These are phyloP conservation scores for Epichloe sylvatica DNA, from an alignment of 2,329 filamentous ascomycete species.

Conservation along the genomic window DNA sequence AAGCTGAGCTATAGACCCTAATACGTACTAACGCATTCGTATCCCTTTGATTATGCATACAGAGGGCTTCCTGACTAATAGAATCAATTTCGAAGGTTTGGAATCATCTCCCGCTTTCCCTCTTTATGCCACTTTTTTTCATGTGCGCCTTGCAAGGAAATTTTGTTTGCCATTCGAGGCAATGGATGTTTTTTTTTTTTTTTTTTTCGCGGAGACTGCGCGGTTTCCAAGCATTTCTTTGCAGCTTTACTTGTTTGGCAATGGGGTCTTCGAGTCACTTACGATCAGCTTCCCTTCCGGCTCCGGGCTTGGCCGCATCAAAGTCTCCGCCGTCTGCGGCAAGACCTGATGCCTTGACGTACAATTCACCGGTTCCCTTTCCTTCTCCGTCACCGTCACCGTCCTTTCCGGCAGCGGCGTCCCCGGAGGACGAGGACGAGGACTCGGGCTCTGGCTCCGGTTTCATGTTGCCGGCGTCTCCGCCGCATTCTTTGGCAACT, in stretches of 20 bases:
- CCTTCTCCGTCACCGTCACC: slow-evolving; percentile 9
- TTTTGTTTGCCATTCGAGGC: too few species aligned
- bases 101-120: too few species aligned
- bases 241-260: neutral
- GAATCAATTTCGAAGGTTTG: too few species aligned
- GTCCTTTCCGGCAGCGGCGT: slow-evolving; percentile 1
- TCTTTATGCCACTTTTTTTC: too few species aligned
- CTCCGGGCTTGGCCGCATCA: slow-evolving; percentile 49
- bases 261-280: slow-evolving; percentile 15
- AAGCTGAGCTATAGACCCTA: too few species aligned
- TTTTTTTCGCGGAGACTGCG: neutral
- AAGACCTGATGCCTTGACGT: slow-evolving; percentile 44
- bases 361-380: slow-evolving; percentile 40
- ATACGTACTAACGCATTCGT: too few species aligned
- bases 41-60: too few species aligned
- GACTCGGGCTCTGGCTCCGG: neutral
- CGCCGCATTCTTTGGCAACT: slow-evolving; percentile 21
- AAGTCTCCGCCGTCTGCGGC: slow-evolving; percentile 54
- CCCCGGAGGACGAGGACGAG: neutral
- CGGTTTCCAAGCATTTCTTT: neutral
- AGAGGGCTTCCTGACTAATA: too few species aligned
- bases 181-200: too few species aligned
- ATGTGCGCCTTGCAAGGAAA: too few species aligned
- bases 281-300: slow-evolving; percentile 54
- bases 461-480: slow-evolving; percentile 15